These are phyloP conservation scores for Vitis labrusca DNA, from an alignment of 164 flowering plant species.

Conservation along the genomic window DNA sequence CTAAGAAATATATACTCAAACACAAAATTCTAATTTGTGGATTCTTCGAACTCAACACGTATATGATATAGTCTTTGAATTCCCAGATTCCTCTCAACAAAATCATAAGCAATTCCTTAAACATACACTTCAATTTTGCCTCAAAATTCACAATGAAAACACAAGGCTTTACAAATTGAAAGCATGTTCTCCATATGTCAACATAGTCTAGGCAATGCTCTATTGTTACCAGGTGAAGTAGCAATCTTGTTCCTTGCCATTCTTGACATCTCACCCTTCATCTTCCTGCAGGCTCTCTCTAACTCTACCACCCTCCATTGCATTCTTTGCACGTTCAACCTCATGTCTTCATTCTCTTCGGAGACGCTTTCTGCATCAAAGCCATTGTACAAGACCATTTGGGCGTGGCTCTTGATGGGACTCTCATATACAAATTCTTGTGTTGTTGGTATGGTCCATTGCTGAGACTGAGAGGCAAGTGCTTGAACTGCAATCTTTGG, in stretches of 20 bases:
- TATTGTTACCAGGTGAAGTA: slow-evolving; percentile 15
- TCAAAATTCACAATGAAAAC: too few relatives aligned
- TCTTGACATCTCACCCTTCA: slow-evolving; percentile 58
- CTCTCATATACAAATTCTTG: slow-evolving; percentile 1
- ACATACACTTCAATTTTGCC: too few relatives aligned
- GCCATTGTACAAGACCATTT: slow-evolving; percentile 16
- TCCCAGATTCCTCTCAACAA: too few relatives aligned
- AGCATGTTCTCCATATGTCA: slow-evolving; percentile 5
- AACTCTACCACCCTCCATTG: slow-evolving; percentile 60
- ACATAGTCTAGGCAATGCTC: slow-evolving; percentile 45
- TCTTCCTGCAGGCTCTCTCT: slow-evolving; percentile 54
- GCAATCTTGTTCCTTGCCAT: slow-evolving; percentile 27
- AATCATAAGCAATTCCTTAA: too few relatives aligned
- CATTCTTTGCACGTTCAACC: slow-evolving; percentile 49
- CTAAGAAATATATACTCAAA: too few relatives aligned
- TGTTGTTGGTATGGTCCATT: slow-evolving; percentile 25
- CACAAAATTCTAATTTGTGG: too few relatives aligned
- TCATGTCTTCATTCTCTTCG: slow-evolving; percentile 43
- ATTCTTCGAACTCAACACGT: too few relatives aligned
- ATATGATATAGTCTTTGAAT: too few relatives aligned
- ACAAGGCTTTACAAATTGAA: too few relatives aligned
- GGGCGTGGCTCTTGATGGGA: slow-evolving; percentile 12
- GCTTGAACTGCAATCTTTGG: slow-evolving; percentile 72
- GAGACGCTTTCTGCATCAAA: slow-evolving; percentile 8
- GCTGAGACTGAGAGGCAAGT: slow-evolving; percentile 45